Percentiles rank a stretch among this genome's conserved stretches.
Evolutionary conservation across 495 filamentous ascomycete species (phyloP).

Genomic region (Xanthoparmelia taractica): DNA sequence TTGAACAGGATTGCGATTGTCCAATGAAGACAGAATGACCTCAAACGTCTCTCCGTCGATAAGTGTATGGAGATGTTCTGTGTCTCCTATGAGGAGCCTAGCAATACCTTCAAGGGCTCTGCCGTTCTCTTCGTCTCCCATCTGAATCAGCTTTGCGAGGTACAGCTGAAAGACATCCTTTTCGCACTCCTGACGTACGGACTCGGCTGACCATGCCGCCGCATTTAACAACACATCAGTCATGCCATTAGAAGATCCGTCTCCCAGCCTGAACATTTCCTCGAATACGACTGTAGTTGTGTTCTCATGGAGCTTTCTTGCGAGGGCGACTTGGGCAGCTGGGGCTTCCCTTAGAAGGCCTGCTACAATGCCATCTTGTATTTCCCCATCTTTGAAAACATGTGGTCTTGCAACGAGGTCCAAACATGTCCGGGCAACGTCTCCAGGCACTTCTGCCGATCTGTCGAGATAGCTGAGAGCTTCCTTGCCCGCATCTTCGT

Average conservation of each 20-base stretch:
- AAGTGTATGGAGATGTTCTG: constrained; percentile 50
- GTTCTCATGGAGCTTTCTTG: constrained; percentile 40
- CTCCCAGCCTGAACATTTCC: constrained; percentile 52
- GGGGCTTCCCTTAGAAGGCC: constrained; percentile 48
- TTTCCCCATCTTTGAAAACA: constrained; percentile 34
- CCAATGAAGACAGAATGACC: constrained; percentile 67
- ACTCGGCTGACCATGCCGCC: constrained; percentile 49
- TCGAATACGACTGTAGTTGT: constrained; percentile 50
- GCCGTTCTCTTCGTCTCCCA: constrained; percentile 51
- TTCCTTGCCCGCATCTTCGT: constrained; percentile 51
- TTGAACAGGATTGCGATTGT: constrained; percentile 60
- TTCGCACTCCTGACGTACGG: constrained; percentile 42
- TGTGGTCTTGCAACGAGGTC: constrained; percentile 45
- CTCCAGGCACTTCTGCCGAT: constrained; percentile 44
- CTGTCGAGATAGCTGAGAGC: constrained; percentile 47
- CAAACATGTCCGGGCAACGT: constrained; percentile 47
- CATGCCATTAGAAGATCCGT: constrained; percentile 51
- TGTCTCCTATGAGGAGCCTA: constrained; percentile 52
- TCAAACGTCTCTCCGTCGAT: constrained; percentile 74
- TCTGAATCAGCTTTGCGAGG: constrained; percentile 56
- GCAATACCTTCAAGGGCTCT: constrained; percentile 56
- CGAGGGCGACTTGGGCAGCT: constrained; percentile 50
- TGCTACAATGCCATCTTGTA: constrained; percentile 53
- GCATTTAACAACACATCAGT: constrained; percentile 50
- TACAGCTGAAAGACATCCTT: constrained; percentile 60